Evolutionary conservation across 1,139 yeast genomes (phyloP), one percentile per base, ranked within the genome.

Genomic region (Taiozyma sp.): DNA sequence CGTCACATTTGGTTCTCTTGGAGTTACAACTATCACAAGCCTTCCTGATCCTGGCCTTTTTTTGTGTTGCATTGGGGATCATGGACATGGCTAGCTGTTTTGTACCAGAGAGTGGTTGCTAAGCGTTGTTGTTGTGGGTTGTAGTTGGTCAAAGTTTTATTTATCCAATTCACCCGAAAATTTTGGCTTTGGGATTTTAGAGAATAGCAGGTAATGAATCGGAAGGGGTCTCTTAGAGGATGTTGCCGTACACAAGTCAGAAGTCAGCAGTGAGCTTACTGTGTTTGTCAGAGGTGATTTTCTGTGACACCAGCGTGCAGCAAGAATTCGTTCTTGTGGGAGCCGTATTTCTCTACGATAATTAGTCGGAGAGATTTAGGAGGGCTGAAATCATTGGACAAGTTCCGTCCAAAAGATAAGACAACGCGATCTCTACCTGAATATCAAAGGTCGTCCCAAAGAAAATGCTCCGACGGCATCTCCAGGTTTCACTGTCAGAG

Each of bases 11-110:
- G 5, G 75, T 70, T 46, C 76, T 62, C 44, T 69, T 65, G 45
- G 65, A 64, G 54, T 72, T 71, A 59, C 77, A 73, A 32, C 65
- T 65, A 54, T 73, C 77, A 53, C 77, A 73, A 1, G 76, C 76
- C 38, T 74, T 59, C 28, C 64, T 56, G 14, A 64, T 62, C 8
- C 67, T 56, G 4, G 50, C 49, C 49, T 58, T 60, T 48, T 55
- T 60, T 40, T 8, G 45, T 7, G 44, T 16, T 10, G 19, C n/a
- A 22, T 10, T 40, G 30, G 24, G 4, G 14, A 4, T 38, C 24
- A 19, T 12, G 16, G 36, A n/a, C 36, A 32, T 32, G 16, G 8
- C 9, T 1, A 2, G 19, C 9, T 14, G 36, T 32, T n/a, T 32
- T 32, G 36, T 14, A 32, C 4, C n/a, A 30, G 16, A 24, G 34